Percentiles rank a stretch among this genome's conserved stretches.
These are phyloP conservation scores for Durotheca rogersii DNA, from an alignment of 495 filamentous ascomycete species.

Conservation along the genomic window DNA sequence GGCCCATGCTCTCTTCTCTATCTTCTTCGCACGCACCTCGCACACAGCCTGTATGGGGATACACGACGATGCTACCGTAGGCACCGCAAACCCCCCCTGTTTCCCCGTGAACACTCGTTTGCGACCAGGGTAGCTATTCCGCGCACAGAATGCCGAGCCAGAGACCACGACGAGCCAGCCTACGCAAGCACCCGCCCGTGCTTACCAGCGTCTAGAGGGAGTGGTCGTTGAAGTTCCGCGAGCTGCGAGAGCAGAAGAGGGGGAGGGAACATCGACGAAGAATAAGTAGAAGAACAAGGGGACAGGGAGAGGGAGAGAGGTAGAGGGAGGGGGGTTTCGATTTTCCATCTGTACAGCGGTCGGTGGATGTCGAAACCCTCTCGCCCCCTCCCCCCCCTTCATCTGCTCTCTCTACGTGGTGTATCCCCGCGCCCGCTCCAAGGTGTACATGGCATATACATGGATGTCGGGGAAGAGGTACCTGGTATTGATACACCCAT, in stretches of 20 bases:
- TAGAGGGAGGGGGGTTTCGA: neutral
- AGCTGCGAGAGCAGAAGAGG: conserved; percentile 1
- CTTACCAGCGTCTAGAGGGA: conserved; percentile 25
- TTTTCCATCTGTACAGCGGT: too few species aligned
- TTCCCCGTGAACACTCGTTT: conserved; percentile 28
- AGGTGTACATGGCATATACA: neutral
- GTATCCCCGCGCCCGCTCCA: neutral
- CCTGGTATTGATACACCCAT: neutral
- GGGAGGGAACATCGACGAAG: neutral
- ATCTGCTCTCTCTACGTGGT: neutral
- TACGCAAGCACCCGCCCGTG: conserved; percentile 7
- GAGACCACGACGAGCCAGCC: too few species aligned
- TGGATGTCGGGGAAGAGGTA: neutral
- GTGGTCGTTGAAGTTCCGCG: conserved; percentile 20
- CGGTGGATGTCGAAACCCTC: neutral
- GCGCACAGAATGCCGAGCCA: too few species aligned
- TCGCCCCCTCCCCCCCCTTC: neutral
- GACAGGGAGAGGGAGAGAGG: too few species aligned
- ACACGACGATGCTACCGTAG: conserved; percentile 13
- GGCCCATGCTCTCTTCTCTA: conserved; percentile 2
- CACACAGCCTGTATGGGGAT: too few species aligned
- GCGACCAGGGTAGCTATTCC: conserved; percentile 9
- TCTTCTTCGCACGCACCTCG: conserved; percentile 21
- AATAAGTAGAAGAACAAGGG: too few species aligned
- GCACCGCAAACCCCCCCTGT: conserved; percentile 24